Conservation (phyloP, 768 basidiomycete genomes). For the Rossbeevera mucosa region DNA sequence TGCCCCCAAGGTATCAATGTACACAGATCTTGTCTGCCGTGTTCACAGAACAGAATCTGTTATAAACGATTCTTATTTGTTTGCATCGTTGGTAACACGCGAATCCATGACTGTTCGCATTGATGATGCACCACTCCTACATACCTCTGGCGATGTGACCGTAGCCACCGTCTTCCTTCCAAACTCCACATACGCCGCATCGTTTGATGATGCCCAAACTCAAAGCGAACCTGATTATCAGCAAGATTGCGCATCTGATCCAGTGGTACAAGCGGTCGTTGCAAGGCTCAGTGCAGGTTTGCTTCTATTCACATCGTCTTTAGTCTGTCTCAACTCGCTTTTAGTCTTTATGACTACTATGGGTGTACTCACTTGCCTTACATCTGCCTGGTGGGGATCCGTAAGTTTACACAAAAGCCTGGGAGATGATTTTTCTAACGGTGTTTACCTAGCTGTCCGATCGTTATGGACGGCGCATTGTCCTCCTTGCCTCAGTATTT, state of each 20-base stretch:
- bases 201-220: neutral
- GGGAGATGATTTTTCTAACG: neutral
- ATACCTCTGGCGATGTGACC: neutral
- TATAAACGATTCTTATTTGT: neutral
- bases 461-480: conserved; percentile 61
- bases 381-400: conserved; percentile 83
- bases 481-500: conserved; percentile 56
- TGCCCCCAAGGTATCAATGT: conserved; percentile 71
- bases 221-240: conserved; percentile 3
- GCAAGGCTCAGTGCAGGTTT: conserved; percentile 61
- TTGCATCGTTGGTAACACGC: neutral
- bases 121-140: neutral
- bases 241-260: conserved; percentile 57
- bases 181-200: neutral
- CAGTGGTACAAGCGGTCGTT: conserved; percentile 67
- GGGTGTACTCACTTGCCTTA: conserved; percentile 73
- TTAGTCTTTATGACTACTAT: conserved; percentile 59
- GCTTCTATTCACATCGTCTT: conserved; percentile 13
- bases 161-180: conserved; percentile 2
- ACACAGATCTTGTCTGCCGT: conserved; percentile 69
- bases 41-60: conserved; percentile 57
- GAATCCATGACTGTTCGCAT: neutral
- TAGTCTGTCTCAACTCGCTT: neutral
- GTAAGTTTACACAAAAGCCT: conserved; percentile 39
- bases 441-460: conserved; percentile 59